Conservation (phyloP, 257 asterid genomes). For the Nicotiana tabacum region DNA sequence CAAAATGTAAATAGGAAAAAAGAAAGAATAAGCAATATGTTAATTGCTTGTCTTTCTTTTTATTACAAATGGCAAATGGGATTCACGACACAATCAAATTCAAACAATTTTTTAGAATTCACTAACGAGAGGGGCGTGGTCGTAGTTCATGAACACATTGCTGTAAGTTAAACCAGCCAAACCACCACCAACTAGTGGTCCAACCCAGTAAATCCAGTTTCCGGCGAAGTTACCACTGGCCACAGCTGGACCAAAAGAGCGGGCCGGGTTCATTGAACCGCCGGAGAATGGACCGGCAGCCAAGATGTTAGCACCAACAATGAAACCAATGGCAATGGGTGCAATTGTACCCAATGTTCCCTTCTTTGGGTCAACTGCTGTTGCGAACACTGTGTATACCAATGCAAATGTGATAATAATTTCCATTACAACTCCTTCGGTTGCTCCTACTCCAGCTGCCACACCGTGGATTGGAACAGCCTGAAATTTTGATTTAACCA, state of each 20-base stretch:
- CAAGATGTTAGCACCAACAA: conserved; percentile 85
- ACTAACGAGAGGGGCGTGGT: conserved; percentile 43
- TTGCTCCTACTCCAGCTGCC: conserved; percentile 56
- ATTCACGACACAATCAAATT: not conserved
- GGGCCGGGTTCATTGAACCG: conserved; percentile 97
- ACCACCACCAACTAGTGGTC: conserved; percentile 88
- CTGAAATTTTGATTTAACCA: conserved; percentile 20
- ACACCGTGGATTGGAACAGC: conserved; percentile 57
- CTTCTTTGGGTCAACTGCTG: conserved; percentile 90
- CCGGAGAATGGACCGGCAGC: conserved; percentile 97
- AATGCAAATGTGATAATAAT: conserved; percentile 72
- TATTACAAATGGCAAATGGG: not conserved
- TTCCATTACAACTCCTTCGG: conserved; percentile 71
- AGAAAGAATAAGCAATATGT: not conserved
- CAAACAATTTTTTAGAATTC: conserved; percentile 31
- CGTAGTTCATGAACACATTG: conserved; percentile 50
- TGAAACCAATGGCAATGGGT: conserved; percentile 88
- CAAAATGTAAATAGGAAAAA: not conserved
- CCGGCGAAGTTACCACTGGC: conserved; percentile 53
- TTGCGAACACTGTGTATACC: conserved; percentile 88
- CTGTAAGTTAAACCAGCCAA: conserved; percentile 62
- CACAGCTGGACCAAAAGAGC: conserved; percentile 79
- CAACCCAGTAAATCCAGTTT: conserved; percentile 85
- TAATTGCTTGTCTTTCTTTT: not conserved
- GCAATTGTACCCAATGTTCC: conserved; percentile 77